Evolutionary conservation across 1,284 basidiomycete genomes (phyloP).

Genomic region (Ceraceosorus guamensis): DNA sequence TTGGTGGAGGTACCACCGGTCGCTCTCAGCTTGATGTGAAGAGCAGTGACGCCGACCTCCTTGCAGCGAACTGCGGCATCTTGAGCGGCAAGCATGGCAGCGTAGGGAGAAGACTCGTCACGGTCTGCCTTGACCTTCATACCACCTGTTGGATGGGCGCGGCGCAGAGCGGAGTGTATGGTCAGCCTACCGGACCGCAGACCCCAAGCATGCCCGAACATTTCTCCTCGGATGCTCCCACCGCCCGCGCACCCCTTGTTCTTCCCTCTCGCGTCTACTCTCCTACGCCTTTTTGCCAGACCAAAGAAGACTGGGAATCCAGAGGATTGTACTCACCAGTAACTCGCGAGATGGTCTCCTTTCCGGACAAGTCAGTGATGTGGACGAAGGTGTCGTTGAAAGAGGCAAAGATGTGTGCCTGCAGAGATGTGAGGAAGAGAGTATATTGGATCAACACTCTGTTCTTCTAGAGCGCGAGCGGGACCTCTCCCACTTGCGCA

Average conservation of each 20-base stretch:
- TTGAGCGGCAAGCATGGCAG: conserved; percentile 98
- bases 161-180: conserved; percentile 1
- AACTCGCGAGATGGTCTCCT: conserved; percentile 96
- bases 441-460: too few relatives aligned
- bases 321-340: conserved; percentile 62
- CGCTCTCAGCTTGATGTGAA: conserved; percentile 95
- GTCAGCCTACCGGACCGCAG: too few relatives aligned
- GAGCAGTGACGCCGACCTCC: conserved; percentile 95
- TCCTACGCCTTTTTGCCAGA: background rate
- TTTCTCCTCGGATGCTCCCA: too few relatives aligned
- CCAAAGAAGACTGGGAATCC: background rate
- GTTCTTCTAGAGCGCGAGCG: background rate
- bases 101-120: conserved; percentile 98
- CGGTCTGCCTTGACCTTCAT: conserved; percentile 99
- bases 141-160: too few relatives aligned
- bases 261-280: background rate
- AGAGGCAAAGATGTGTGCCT: conserved; percentile 42
- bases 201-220: too few relatives aligned
- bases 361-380: conserved; percentile 95
- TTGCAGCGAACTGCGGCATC: conserved; percentile 93
- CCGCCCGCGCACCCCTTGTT: background rate
- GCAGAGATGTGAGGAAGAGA: background rate
- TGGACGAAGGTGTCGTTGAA: conserved; percentile 99
- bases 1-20: conserved; percentile 98
- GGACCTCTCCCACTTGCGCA: background rate